Percentiles rank a stretch among this genome's conserved stretches.
Evolutionary conservation across 495 filamentous ascomycete genomes (phyloP).

Genomic region (Talaromyces ruber): DNA sequence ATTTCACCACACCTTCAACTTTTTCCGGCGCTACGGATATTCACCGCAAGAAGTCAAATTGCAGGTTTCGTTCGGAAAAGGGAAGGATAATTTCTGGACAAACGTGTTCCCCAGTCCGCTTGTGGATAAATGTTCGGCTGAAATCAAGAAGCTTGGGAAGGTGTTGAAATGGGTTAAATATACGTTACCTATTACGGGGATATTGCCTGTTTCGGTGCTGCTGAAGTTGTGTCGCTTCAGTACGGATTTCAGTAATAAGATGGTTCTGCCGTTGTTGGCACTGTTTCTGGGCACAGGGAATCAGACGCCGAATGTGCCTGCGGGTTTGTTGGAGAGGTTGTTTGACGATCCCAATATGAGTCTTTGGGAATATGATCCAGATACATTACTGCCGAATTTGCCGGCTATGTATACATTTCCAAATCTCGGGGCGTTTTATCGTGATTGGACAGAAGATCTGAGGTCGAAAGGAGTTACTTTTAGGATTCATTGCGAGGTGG

Average conservation of each 20-base stretch:
- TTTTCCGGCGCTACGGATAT: conserved; percentile 62
- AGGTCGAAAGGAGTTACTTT: conserved; percentile 54
- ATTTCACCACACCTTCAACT: conserved; percentile 76
- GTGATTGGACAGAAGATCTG: conserved; percentile 57
- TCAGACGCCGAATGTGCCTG: conserved; percentile 67
- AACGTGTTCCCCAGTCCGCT: conserved; percentile 70
- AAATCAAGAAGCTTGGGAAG: conserved; percentile 57
- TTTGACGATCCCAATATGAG: conserved; percentile 67
- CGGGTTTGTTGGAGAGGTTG: conserved; percentile 65
- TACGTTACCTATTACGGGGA: conserved; percentile 60
- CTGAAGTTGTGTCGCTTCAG: conserved; percentile 65
- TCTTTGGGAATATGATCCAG: conserved; percentile 66
- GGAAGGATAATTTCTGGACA: conserved; percentile 63
- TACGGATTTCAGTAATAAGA: conserved; percentile 62
- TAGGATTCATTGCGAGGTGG: conserved; percentile 53
- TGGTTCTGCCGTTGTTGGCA: conserved; percentile 67
- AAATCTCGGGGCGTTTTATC: conserved; percentile 63
- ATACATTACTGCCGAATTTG: conserved; percentile 59
- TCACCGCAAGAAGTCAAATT: conserved; percentile 62
- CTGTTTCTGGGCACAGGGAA: conserved; percentile 76
- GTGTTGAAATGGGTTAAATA: conserved; percentile 62
- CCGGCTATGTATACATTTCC: conserved; percentile 81
- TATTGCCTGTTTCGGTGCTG: conserved; percentile 64
- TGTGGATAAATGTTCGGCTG: conserved; percentile 49
- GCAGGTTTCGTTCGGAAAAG: conserved; percentile 77